Evolutionary conservation across 108 stramenopile species (phyloP), one percentile per base, ranked within the genome.

Genomic region (Conticribra weissflogii): DNA sequence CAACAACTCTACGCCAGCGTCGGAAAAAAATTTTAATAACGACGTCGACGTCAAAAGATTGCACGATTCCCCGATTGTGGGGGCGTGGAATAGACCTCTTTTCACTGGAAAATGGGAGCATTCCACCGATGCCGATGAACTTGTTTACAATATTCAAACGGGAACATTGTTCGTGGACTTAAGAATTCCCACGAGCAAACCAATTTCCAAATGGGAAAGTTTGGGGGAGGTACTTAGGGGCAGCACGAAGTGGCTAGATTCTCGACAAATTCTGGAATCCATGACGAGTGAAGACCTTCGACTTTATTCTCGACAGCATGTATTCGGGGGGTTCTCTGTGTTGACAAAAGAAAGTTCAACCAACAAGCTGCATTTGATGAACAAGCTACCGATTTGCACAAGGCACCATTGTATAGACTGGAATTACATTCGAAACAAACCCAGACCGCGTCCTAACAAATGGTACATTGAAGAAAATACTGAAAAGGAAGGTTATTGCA

Each of bases 371-470:
- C 27, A 47, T 14, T 49, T 30, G 44, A 57, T 3, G 28, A 32
- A 27, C 2, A 62, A 33, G 0, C 29, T 54, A 62, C 53, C 59
- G 28, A 36, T 86, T 30, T 86, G 85, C 23, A 95, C 93, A 12
- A 77, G 95, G 30, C 92, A 96, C 51, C 95, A 96, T 80, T 86
- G 84, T 61, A 84, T 96, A 28, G 95, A 96, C 67, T 96, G 95
- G 95, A 96, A 96, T 75, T 93, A 84, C 65, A 83, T 92, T 16
- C 60, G 64, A 19, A 80, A 83, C 33, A 71, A 59, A 17, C 66
- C 83, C 24, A 84, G 93, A 66, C 82, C 86, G 24, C 72, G 90
- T 27, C 95, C 95, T 17, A 96, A 96, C 74, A 94, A 92, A 66
- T 96, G 95, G 95, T 91, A 84, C 68, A 81, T 95, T 31, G 88